Base-by-base conservation (phyloP, 345 rosid species). In the Eutrema heterophyllum region DNA sequence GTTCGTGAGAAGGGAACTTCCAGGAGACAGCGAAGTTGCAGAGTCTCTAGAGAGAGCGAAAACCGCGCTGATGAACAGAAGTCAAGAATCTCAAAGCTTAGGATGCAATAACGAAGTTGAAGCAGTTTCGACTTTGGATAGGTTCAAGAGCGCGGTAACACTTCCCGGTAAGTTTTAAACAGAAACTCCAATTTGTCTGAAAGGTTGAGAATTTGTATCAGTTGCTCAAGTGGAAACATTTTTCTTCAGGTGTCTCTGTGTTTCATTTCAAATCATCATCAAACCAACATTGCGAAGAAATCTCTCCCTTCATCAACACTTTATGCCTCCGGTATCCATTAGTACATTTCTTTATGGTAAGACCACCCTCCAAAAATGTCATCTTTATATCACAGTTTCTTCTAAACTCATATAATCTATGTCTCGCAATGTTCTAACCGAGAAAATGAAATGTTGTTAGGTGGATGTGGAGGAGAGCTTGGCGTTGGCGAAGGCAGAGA, bases 31-130 rank as follows among this genome's bases (percentile, higher is more conserved):
- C 33, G 91, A 88, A 75, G 88, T 91, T 72, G 83, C 86, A 0
- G 93, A 85, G 79, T 86, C 90, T 62, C 76, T 91, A 32, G 88
- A 80, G 53, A 86, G 77, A 64, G 96, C 97, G 54, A 90, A 86
- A 82, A 75, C 75, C 30, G 88, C 91, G 5, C 41, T 94, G 15
- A 75, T 68, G 85, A 89, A 83, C 79, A 87, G 79, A 78, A 83
- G 88, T 52, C 80, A 81, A 40, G 89, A 80, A 57, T 77, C 78
- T 24, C 53, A 71, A 70, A 83, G 72, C 71, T 52, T 51, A 64
- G 92, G 86, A 73, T 82, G 68, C 53, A 81, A 85, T 54, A 82
- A 82, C 33, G 88, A 87, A 78, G 96, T 90, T 56, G 92, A 86
- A 78, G 87, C 73, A 50, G 65, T 85, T 21, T 77, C 82, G 14